Evolutionary conservation across 1,139 yeast genomes (phyloP), one percentile per base, ranked within the genome.

Genomic region (Dujonia santamariae): DNA sequence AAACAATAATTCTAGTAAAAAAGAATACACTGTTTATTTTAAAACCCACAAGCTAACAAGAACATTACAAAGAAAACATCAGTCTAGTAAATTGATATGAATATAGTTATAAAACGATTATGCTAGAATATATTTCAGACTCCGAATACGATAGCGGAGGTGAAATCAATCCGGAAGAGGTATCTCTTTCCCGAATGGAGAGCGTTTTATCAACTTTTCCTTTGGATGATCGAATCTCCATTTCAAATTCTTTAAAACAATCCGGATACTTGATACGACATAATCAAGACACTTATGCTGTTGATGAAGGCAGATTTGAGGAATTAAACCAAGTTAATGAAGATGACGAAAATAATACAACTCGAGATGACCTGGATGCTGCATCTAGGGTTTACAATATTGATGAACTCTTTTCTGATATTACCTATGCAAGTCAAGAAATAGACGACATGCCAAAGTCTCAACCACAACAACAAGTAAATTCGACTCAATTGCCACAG

Each of bases 351-450:
- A 7, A 17, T 12, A 19, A 31, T 14, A 31, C 26, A 12, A 15
- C 34, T 11, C 4, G 17, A 15, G 30, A 27, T n/a, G 28, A 28
- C 4, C 32, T 28, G 32, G 32, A 28, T 14, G 31, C 17, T 13
- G 28, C 22, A 18, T 19, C 28, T 7, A 26, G 35, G 16, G 27
- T 15, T 3, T 33, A 30, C 15, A 32, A 36, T 20, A 36, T 36
- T 11, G 38, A 36, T 17, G 38, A 36, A 9, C 16, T 36, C 7
- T 36, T 36, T 15, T 33, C 37, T 21, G 38, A 36, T 12, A 32
- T 36, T 3, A 28, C 36, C 6, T 32, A 25, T 12, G 32, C 28
- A 3, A 36, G 39, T 24, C 26, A 36, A 19, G 37, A 28, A n/a
- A 14, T 12, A 17, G 27, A 30, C 4, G 31, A 12, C 4, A 4